Evolutionary conservation across 2,329 filamentous ascomycete genomes (phyloP), one percentile per base, ranked within the genome.

Genomic region (Catunica adiposa): DNA sequence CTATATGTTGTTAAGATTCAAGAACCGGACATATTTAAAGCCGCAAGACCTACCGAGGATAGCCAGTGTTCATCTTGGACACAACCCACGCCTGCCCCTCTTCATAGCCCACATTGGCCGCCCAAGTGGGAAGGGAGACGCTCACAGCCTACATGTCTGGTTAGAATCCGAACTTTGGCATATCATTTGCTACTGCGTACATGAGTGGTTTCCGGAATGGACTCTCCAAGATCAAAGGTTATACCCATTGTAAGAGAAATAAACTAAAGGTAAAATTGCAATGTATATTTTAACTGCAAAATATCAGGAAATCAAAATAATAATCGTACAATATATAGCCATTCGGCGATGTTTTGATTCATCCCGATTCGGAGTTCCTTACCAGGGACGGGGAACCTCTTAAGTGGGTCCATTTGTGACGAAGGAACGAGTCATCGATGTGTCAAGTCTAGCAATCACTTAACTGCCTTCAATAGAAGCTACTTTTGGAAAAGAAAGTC

Each of bases 41-140:
- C 20, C 29, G 22, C 15, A 9, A 54, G 6, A 61, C 69, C 58
- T 68, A 86, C 83, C 85, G 79, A 59, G 92, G 92, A 68, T 98
- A 98, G 37, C 92, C 92, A 47, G 86, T 94, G 61, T 79, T 76
- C 89, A 98, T 84, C 65, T 82, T 84, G 60, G 76, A 78, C 17
- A 92, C 61, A n/a, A 98, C 86, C 83, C 87, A 92, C 56, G 82
- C 73, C 66, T 94, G 78, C 53, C 89, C 90, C 68, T 98, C 89
- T 68, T 98, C 92, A 65, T 98, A 98, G 42, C 81, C 90, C 40
- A 98, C 75, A 64, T 94, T 97, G 61, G 89, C 76, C 61, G 76
- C 77, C 92, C 92, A 98, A 70, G 89, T 94, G 40, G 92, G 92
- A 25, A 98, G 73, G 15, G 92, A 97, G 44, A 97, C 90, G 67